phyloP scores from a whole-genome alignment of 257 asterid species.

The Scutellaria barbata region DNA sequence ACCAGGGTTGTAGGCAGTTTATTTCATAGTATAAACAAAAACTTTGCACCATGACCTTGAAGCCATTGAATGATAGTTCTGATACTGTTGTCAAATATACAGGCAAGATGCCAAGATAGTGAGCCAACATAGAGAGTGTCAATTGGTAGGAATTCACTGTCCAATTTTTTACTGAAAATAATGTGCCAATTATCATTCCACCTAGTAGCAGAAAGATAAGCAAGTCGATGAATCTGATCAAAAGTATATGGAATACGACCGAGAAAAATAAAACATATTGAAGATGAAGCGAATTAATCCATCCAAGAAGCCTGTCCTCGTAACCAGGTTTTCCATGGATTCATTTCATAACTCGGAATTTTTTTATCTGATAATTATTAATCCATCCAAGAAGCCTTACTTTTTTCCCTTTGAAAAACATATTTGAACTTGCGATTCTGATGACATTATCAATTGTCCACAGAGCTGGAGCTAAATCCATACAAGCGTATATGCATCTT shows the following conservation, averaged over 20 bases:
- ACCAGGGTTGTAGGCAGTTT: not conserved
- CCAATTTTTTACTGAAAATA: constrained; percentile 2
- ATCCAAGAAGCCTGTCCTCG: too few species aligned
- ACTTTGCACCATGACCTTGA: not conserved
- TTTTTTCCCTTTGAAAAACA: not conserved
- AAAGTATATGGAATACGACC: not conserved
- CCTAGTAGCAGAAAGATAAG: constrained; percentile 1
- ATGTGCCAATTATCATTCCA: not conserved
- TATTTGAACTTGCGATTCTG: not conserved
- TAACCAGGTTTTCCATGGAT: too few species aligned
- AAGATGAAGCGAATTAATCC: not conserved
- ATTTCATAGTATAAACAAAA: constrained; percentile 8
- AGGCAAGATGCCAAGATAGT: not conserved
- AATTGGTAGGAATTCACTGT: not conserved
- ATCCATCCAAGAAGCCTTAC: not conserved
- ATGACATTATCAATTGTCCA: not conserved
- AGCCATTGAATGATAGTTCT: not conserved
- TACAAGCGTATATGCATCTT: not conserved
- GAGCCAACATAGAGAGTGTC: not conserved
- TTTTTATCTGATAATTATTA: too few species aligned
- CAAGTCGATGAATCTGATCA: constrained; percentile 12
- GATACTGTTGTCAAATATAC: not conserved
- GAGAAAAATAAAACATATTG: not conserved
- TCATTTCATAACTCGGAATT: too few species aligned
- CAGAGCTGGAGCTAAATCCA: not conserved